Evolutionary conservation across 2,329 filamentous ascomycete genomes (phyloP), one percentile per base, ranked within the genome.

Genomic region (Sporothrix schenckii): DNA sequence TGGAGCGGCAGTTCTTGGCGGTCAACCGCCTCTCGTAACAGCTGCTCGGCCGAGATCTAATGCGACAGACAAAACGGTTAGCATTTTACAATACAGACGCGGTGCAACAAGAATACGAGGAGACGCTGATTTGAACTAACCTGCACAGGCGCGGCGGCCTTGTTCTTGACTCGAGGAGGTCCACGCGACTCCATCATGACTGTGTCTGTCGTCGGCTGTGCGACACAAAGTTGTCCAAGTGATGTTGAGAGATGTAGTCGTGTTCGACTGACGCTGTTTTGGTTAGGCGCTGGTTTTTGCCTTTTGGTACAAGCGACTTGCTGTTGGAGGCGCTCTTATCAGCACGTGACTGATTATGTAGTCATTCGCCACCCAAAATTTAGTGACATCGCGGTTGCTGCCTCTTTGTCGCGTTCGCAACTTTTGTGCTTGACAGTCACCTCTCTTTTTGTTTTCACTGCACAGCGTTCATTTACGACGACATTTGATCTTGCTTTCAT

Each of bases 141-240:
- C 71, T 74, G 73, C 34, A 74, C 85, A 53, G 91, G 92, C 82
- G 94, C 94, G 1, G 95, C 87, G 74, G 92, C 93, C 91, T 99
- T 99, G 86, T 99, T 98, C 82, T 98, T 98, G 85, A 99, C 95
- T 87, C 93, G 87, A 14, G 95, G 94, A 71, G 95, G 94, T 76
- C 94, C 95, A 74, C 94, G 91, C 75, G 92, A 88, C 85, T 98
- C 94, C 94, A 98, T 97, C 49, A 21, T 73, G 34, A 16, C 39
- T 13, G 50, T 66, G 16, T 50, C 19, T 52, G n/a, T 61, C 30
- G 11, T 47, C 9, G 47, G 39, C 53, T 30, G 14, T 41, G 52
- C 39, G 52, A 54, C 61, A 7, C 7, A 30, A 50, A 30, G 13
- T 11, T 6, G 27, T 53, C 16, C 11, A 10, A 27, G 47, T 68